Evolutionary conservation across 208 protist species (phyloP).

Genomic region (Trypanosomatidae sp.): DNA sequence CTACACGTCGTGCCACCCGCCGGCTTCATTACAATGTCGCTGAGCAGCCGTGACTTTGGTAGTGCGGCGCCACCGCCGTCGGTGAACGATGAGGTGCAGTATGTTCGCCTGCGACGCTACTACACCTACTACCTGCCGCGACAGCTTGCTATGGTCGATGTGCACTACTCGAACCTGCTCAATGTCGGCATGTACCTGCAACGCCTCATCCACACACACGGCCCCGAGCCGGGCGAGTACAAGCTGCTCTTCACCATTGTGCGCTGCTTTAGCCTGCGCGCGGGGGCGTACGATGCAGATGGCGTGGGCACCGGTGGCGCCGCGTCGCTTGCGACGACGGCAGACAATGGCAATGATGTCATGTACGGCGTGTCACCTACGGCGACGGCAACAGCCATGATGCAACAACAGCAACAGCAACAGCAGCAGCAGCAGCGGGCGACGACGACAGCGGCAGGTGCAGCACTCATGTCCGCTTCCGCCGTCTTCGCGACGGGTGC

Average conservation of each 20-base stretch:
- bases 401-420: too few relatives aligned
- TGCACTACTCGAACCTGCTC: conserved; percentile 43
- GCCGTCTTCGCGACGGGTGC: conserved; percentile 1
- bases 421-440: not conserved
- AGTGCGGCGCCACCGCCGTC: conserved; percentile 17
- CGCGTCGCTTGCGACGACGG: too few relatives aligned
- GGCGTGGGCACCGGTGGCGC: not conserved
- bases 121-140: conserved; percentile 57
- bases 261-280: conserved; percentile 16
- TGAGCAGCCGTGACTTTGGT: conserved; percentile 35
- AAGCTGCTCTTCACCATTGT: conserved; percentile 26
- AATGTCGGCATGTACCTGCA: conserved; percentile 52
- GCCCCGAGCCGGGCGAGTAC: conserved; percentile 57
- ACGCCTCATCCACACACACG: conserved; percentile 43
- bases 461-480: not conserved
- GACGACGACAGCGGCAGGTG: too few relatives aligned
- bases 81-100: conserved; percentile 18
- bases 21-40: conserved; percentile 46
- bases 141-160: conserved; percentile 38
- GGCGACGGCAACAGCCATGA: too few relatives aligned
- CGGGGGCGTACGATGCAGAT: not conserved
- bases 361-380: too few relatives aligned
- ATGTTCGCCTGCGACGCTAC: conserved; percentile 37
- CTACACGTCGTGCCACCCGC: conserved; percentile 26
- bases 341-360: too few relatives aligned